Base-by-base conservation (phyloP, 2,329 filamentous ascomycete genomes). In the Diplodia sapinea region DNA sequence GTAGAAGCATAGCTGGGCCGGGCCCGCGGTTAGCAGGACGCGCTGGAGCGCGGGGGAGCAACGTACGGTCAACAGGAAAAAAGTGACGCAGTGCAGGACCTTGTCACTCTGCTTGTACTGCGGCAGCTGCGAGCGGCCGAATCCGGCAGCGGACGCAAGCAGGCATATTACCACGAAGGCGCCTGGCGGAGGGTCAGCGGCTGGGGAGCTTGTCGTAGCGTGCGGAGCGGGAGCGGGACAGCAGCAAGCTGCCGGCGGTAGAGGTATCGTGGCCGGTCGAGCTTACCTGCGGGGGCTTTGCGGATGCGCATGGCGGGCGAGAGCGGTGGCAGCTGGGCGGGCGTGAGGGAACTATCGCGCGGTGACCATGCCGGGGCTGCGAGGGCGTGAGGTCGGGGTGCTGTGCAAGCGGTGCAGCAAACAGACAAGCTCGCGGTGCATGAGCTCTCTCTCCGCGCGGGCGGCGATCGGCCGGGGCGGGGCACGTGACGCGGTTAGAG, bases 271-370 rank as follows among this genome's bases (percentile, higher is more conserved):
- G 43, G 64, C 49, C 64, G 64, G 52, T 40, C 31, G 40, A 17
- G 82, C 87, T 75, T 83, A 95, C 94, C 92, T 82, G 93, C 93
- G 77, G 97, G 96, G 66, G 91, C 91, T 74, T 93, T 87, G 76
- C 94, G 88, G 82, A 97, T 92, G 80, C 92, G 91, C 91, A 96
- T 95, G 38, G 68, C 70, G 26, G 55, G 26, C 7, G 43, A 20
- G 29, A 5, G 40, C 11, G 47, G 17, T 23, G 54, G n/a, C 11
- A 26, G 55, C n/a, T 47, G 40, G 26, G 38, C 40, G 31, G 68
- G 13, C 5, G 38, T 43, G 17, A 50, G 65, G 23, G 33, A 20
- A 38, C 51, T 64, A 65, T 68, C 40, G 47, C 23, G 31, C 61
- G 61, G 47, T 9, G 23, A 59, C 61, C 67, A 68, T 68, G 67